Evolutionary conservation across 2,329 filamentous ascomycete species (phyloP), one percentile per base, ranked within the genome.

Genomic region (Diaporthe citriasiana): DNA sequence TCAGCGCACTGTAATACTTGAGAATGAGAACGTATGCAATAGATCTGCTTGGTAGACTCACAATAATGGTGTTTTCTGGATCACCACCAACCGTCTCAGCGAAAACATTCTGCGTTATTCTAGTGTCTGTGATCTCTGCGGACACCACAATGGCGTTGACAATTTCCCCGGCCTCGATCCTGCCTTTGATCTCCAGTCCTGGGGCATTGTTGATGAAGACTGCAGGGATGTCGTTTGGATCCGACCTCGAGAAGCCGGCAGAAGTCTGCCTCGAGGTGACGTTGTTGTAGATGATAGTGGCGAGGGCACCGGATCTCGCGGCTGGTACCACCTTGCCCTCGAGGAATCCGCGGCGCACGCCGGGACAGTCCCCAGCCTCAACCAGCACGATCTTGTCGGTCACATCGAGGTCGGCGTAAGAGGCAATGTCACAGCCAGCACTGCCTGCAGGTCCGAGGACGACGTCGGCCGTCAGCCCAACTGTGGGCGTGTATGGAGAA

Each of bases 101-200:
- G 45, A 66, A 66, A 35, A 66, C 30, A 12, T 66, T 66, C 17
- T 66, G 60, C 1, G 60, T 66, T 7, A 66, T 51, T 12, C 45
- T 66, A 50, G 22, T 66, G 45, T 66, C 60, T 19, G 19, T 12
- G 13, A 66, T 38, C 30, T 38, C 63, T n/a, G 15, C n/a, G 9
- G 63, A 68, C 33, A 68, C 47, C 15, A 68, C 63, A 12, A 47
- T 68, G 33, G 63, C 63, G 33, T 68, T 68, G 47, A 68, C 63
- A 40, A 7, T 8, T 33, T 68, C 63, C 15, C 63, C 63, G 13
- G 63, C 33, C 63, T 68, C 47, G 35, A 68, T 40, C 33, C 63
- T 68, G 27, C 63, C 63, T 53, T 68, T 68, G 1, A 68, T 30
- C 35, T 68, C 63, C 47, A 68, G 35, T 15, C 63, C 63, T 12